phyloP scores from a whole-genome alignment of 257 asterid genomes.

The Ligustrum vulgare region DNA sequence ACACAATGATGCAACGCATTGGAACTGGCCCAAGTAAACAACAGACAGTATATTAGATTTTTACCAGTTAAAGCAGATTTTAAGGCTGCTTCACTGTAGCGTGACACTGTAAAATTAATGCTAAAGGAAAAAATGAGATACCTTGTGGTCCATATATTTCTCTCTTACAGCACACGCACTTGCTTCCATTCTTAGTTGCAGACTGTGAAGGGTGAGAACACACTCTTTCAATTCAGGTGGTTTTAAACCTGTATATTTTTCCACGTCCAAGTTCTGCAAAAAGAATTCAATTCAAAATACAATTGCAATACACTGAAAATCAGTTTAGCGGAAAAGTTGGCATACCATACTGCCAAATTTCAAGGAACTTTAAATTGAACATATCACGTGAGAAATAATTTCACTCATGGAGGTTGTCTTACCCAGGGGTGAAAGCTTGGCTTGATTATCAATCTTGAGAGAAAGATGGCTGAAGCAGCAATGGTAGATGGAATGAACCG shows the following conservation, averaged over 20 bases:
- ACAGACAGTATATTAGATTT: conserved; percentile 18
- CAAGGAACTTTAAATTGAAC: neutral
- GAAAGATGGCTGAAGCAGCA: conserved; percentile 88
- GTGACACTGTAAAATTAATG: neutral
- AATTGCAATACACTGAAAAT: neutral
- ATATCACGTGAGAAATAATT: neutral
- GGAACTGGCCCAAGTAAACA: conserved; percentile 42
- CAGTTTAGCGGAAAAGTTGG: neutral
- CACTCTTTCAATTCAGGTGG: conserved; percentile 69
- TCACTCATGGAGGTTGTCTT: conserved; percentile 26
- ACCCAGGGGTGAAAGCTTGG: conserved; percentile 79
- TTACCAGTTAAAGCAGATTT: neutral
- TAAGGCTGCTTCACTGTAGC: neutral
- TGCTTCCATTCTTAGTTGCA: conserved; percentile 36
- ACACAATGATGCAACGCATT: conserved; percentile 39
- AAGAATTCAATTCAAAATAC: neutral
- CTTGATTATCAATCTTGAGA: conserved; percentile 53
- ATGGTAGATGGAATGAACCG: conserved; percentile 69
- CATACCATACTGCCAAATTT: neutral
- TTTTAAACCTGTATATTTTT: conserved; percentile 58
- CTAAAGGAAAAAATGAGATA: conserved; percentile 16
- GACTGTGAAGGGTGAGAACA: conserved; percentile 46
- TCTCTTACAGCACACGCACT: conserved; percentile 37
- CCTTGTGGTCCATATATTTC: conserved; percentile 57
- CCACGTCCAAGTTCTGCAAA: conserved; percentile 58